Conservation (phyloP, 2,329 filamentous ascomycete genomes). For the Ophiostoma sp. region DNA sequence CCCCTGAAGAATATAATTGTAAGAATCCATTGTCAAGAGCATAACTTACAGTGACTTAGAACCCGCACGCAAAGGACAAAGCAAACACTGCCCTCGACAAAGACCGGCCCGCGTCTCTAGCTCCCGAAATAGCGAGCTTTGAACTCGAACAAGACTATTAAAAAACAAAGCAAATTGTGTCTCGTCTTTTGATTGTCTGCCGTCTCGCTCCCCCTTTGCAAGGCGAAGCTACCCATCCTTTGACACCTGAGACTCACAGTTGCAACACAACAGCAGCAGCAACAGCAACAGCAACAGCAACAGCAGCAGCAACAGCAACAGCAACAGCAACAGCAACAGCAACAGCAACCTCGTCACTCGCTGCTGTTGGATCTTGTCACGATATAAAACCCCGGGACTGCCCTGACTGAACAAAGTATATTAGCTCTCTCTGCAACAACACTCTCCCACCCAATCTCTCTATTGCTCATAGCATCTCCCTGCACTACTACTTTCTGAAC, state of each 20-base stretch:
- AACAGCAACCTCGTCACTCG: background rate
- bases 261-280: background rate
- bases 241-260: background rate
- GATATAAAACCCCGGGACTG: background rate
- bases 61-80: background rate
- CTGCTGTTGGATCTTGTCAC: background rate
- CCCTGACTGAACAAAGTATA: background rate
- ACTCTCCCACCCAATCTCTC: background rate
- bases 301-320: background rate
- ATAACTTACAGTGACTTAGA: background rate
- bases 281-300: background rate
- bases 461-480: background rate
- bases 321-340: background rate
- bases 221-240: background rate
- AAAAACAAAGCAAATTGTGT: background rate
- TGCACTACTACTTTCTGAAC: background rate
- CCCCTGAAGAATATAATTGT: background rate
- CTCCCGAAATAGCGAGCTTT: background rate
- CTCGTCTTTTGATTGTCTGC: background rate
- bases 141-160: background rate
- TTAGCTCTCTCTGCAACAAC: no score
- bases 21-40: background rate
- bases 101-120: conserved; percentile 4
- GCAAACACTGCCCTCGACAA: background rate
- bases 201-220: background rate